phyloP scores from a whole-genome alignment of 495 filamentous ascomycete species.

The Corynascus novoguineensis region DNA sequence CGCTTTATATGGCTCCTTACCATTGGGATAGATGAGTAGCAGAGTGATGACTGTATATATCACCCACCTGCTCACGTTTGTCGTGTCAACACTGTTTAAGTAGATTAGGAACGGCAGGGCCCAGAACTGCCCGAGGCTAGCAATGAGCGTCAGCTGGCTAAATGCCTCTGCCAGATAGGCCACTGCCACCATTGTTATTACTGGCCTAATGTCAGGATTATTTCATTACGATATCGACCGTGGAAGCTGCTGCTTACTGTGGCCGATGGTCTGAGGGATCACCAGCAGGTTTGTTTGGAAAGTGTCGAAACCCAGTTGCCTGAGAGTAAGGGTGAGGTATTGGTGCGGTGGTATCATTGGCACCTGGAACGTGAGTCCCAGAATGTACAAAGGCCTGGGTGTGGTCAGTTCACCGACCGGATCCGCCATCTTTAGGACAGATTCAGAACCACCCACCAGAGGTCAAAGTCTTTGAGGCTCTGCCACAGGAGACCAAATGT shows the following conservation, averaged over 20 bases:
- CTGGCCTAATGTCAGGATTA: conserved; percentile 14
- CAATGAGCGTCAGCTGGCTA: conserved; percentile 45
- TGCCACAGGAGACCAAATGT: conserved; percentile 55
- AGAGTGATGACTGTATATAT: conserved; percentile 53
- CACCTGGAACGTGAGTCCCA: conserved; percentile 60
- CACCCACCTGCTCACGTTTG: conserved; percentile 46
- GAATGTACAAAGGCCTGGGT: conserved; percentile 55
- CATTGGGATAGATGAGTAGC: conserved; percentile 52
- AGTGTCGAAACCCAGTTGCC: conserved; percentile 59
- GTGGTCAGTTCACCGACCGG: not conserved
- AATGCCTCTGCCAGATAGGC: conserved; percentile 49
- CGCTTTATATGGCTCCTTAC: conserved; percentile 36
- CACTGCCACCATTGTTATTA: conserved; percentile 42
- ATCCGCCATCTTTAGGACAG: not conserved
- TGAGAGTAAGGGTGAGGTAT: conserved; percentile 64
- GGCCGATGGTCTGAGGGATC: conserved; percentile 36
- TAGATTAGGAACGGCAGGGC: conserved; percentile 53
- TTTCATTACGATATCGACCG: too few relatives aligned
- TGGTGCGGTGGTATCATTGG: conserved; percentile 50
- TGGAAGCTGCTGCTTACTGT: conserved; percentile 23
- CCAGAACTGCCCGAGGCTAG: conserved; percentile 49
- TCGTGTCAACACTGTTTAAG: conserved; percentile 43
- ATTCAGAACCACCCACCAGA: conserved; percentile 46
- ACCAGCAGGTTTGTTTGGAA: conserved; percentile 57
- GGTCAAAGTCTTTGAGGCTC: conserved; percentile 62